Percentiles rank a stretch among this genome's conserved stretches.
Evolutionary conservation across 2,329 filamentous ascomycete species (phyloP).

Genomic region (Uncinocarpus reesii): DNA sequence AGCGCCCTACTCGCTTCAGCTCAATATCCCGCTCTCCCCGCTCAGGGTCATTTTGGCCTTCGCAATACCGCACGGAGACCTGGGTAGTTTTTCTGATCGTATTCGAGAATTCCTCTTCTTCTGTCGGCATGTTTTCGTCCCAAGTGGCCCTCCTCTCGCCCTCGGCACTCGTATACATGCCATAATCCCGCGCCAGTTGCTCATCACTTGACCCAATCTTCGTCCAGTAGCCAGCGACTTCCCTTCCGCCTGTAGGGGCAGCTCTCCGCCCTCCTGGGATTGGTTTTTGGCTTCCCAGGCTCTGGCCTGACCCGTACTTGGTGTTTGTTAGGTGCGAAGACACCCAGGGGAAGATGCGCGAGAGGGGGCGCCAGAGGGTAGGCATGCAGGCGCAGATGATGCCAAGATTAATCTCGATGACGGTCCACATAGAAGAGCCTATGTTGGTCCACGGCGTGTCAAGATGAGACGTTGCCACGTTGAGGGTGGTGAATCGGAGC

Average conservation of each 20-base stretch:
- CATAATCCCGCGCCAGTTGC: conserved; percentile 5
- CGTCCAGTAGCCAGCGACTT: conserved; percentile 6
- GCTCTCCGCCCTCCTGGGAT: not conserved
- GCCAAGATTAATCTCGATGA: conserved; percentile 28
- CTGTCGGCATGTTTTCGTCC: not conserved
- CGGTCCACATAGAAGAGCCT: conserved; percentile 29
- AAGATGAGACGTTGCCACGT: conserved; percentile 19
- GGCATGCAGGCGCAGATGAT: conserved; percentile 33
- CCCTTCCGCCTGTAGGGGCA: not conserved
- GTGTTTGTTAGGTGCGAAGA: conserved; percentile 1
- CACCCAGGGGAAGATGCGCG: conserved; percentile 19
- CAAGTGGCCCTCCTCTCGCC: not conserved
- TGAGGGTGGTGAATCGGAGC: conserved; percentile 28
- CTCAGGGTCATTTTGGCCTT: not conserved
- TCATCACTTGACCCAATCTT: conserved; percentile 9
- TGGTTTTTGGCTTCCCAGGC: not conserved
- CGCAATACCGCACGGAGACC: conserved; percentile 5
- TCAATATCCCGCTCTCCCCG: conserved; percentile 3
- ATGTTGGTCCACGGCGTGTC: conserved; percentile 24
- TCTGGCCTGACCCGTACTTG: conserved; percentile 4
- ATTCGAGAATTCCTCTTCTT: not conserved
- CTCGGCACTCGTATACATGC: not conserved
- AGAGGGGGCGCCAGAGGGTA: conserved; percentile 26
- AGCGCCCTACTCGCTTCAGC: not conserved
- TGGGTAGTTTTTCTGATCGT: conserved; percentile 7